Base-by-base conservation (phyloP, 495 filamentous ascomycete species). In the Penicillium ochrochloron region DNA sequence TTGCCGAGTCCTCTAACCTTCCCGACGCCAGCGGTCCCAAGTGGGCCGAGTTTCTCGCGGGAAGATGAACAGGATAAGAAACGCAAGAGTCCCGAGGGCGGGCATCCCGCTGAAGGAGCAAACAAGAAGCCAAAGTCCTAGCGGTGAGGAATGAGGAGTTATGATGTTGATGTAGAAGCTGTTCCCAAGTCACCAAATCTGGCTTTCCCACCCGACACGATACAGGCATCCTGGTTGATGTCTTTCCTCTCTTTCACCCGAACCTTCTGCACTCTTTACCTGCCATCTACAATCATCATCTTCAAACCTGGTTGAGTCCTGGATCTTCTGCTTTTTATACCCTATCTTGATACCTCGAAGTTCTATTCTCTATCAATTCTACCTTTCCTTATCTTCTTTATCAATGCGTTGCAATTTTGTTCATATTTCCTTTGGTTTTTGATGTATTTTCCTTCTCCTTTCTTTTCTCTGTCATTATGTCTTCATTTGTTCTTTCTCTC, bases 1-100 rank as follows among this genome's bases (percentile, higher is more conserved):
- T 83, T 98, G 41, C 93, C 93, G 1, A 96, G 92, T 74, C 95
- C 95, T 11, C 77, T 97, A 51, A 96, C 91, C 63, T 97, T 97
- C 76, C 90, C 90, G 34, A 98, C 95, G 6, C 95, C 95, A 19
- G 85, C 96, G 7, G 86, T 87, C 1, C 84, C 85, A 23, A 90
- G 80, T 25, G 90, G 90, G 15, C 89, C 90, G 6, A 86, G 86
- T 58, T 92, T 93, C 68, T 71, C 87, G 37, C 78, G 89, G n/a
- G 81, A 84, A 11, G 83, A 83, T 33, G 82, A 85, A 29, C 76
- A 72, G 62, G 79, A 81, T 23, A 82, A 79, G 65, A 87, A 87
- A 65, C 78, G 83, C 61, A 86, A 86, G 62, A 83, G 71, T 63
- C 81, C 84, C 2, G 84, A 87, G 33, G 73, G 70, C 7, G 83